These are phyloP conservation scores for Jamesozyma rosinii DNA, from an alignment of 805 yeast species.

Conservation along the genomic window DNA sequence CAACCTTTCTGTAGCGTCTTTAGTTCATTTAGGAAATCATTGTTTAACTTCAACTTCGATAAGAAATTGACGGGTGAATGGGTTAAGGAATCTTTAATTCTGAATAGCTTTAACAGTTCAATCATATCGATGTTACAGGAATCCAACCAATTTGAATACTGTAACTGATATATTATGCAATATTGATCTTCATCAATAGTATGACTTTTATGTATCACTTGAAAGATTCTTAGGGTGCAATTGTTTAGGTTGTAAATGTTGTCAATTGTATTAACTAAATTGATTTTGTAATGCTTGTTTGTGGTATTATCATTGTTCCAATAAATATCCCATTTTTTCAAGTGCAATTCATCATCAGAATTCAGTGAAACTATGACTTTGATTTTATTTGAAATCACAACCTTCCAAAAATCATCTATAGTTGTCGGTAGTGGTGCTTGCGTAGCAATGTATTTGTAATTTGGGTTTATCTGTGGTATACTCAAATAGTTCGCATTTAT, in stretches of 20 bases:
- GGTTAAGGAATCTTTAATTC: slow-evolving; percentile 22
- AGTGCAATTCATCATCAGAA: slow-evolving; percentile 60
- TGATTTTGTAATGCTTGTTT: slow-evolving; percentile 25
- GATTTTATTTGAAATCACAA: slow-evolving; percentile 52
- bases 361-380: slow-evolving; percentile 73
- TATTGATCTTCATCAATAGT: not conserved
- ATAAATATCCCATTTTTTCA: slow-evolving; percentile 73
- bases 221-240: slow-evolving; percentile 28
- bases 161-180: slow-evolving; percentile 54
- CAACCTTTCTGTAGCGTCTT: slow-evolving; percentile 2
- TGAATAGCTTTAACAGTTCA: slow-evolving; percentile 26
- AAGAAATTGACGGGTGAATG: slow-evolving; percentile 8
- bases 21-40: not conserved
- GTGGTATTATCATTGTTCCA: slow-evolving; percentile 45
- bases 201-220: slow-evolving; percentile 9
- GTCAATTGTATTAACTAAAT: slow-evolving; percentile 26
- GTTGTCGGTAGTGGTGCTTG: slow-evolving; percentile 83
- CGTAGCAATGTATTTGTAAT: slow-evolving; percentile 60
- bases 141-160: slow-evolving; percentile 77
- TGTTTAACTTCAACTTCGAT: not conserved
- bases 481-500: slow-evolving; percentile 77
- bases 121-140: slow-evolving; percentile 49
- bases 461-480: slow-evolving; percentile 33
- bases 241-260: slow-evolving; percentile 27
- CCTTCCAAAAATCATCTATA: slow-evolving; percentile 83